Conservation (phyloP, 768 basidiomycete genomes). For the Naganishia onofrii region DNA sequence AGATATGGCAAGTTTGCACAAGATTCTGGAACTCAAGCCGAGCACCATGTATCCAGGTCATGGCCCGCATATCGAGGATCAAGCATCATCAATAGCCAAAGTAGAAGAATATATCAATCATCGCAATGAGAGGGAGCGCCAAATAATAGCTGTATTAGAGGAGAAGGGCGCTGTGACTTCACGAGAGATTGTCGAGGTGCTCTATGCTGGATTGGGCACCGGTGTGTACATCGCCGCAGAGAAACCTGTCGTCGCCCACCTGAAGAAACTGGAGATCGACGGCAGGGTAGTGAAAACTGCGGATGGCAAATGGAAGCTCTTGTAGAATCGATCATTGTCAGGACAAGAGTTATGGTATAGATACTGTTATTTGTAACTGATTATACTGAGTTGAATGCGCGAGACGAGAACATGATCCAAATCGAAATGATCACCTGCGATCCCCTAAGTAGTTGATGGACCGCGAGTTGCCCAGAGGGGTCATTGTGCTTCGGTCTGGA, state of each 20-base stretch:
- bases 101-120: constrained; percentile 27
- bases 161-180: neutral
- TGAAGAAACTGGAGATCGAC: constrained; percentile 20
- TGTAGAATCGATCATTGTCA: neutral
- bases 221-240: constrained; percentile 17
- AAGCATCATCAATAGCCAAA: neutral
- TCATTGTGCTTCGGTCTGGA: constrained; percentile 8
- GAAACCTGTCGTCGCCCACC: constrained; percentile 20
- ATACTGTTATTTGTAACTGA: too few relatives aligned
- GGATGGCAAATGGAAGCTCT: constrained; percentile 1
- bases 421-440: neutral
- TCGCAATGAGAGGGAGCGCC: constrained; percentile 26
- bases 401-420: too few relatives aligned
- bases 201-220: constrained; percentile 17
- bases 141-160: constrained; percentile 3
- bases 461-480: constrained; percentile 11
- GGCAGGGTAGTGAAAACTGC: neutral
- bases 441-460: constrained; percentile 4
- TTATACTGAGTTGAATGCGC: too few relatives aligned
- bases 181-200: constrained; percentile 12
- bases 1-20: constrained; percentile 23
- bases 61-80: constrained; percentile 17
- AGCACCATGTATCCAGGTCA: constrained; percentile 13
- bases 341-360: neutral
- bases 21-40: neutral